Evolutionary conservation across 768 basidiomycete genomes (phyloP).

Genomic region (Tylopilus vinaceipallidus): DNA sequence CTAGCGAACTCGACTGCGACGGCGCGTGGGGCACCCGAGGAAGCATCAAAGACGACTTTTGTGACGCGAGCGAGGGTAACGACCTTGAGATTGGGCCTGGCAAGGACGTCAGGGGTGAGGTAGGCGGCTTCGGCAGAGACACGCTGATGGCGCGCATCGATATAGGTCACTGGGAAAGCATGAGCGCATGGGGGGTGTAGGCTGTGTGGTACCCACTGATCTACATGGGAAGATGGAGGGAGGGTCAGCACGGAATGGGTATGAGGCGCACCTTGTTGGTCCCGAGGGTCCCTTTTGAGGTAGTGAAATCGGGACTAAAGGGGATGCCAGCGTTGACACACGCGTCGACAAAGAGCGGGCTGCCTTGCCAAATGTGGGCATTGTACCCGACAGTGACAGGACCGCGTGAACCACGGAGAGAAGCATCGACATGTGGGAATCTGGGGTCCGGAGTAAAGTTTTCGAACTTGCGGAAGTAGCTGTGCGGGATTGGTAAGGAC

Average conservation of each 20-base stretch:
- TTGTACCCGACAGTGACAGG: constrained; percentile 62
- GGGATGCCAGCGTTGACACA: constrained; percentile 52
- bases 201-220: constrained; percentile 37
- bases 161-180: constrained; percentile 57
- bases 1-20: constrained; percentile 61
- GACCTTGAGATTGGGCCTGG: constrained; percentile 64
- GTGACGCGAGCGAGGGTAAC: constrained; percentile 56
- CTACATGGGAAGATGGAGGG: constrained; percentile 21
- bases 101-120: constrained; percentile 60
- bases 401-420: constrained; percentile 48
- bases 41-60: constrained; percentile 52
- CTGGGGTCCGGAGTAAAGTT: constrained; percentile 48
- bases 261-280: constrained; percentile 50
- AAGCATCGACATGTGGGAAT: constrained; percentile 48
- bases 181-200: background rate
- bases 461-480: constrained; percentile 74
- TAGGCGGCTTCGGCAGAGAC: constrained; percentile 68
- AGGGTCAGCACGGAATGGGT: background rate
- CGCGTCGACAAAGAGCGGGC: constrained; percentile 53
- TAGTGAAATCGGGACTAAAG: constrained; percentile 55
- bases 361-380: constrained; percentile 43
- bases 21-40: constrained; percentile 42
- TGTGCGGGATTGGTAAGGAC: constrained; percentile 23
- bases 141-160: constrained; percentile 49
- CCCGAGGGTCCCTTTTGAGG: constrained; percentile 54